These are phyloP conservation scores for Hypseocharis bilobata DNA, from an alignment of 441 rosid genomes.

Conservation along the genomic window DNA sequence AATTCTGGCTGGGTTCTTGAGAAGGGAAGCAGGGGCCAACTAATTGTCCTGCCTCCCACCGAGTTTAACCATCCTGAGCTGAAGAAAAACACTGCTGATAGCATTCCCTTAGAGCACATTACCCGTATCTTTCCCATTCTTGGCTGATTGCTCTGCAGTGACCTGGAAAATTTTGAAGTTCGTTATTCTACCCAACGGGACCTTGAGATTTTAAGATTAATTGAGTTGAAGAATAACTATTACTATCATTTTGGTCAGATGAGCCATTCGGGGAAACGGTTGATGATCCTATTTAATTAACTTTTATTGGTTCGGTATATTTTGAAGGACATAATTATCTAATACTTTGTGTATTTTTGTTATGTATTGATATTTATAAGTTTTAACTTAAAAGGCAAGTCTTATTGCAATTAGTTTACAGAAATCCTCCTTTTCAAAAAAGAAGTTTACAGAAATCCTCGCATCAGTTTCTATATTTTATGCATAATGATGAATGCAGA, in stretches of 20 bases:
- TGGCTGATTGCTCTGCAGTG: constrained; percentile 31
- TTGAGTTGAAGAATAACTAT: background rate
- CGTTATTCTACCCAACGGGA: background rate
- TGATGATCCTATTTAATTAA: background rate
- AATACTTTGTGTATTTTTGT: background rate
- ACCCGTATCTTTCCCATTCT: constrained; percentile 88
- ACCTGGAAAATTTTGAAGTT: constrained; percentile 16
- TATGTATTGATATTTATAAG: too few species aligned
- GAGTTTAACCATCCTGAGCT: constrained; percentile 85
- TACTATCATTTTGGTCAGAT: background rate
- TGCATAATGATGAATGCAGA: too few species aligned
- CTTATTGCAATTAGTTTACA: too few species aligned
- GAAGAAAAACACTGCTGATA: constrained; percentile 59
- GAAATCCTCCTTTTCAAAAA: too few species aligned
- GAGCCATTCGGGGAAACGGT: background rate
- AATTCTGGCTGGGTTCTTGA: constrained; percentile 65
- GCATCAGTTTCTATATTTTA: too few species aligned
- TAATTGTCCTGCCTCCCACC: constrained; percentile 47
- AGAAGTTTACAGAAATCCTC: too few species aligned
- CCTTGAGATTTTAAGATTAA: background rate
- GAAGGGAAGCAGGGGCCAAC: constrained; percentile 54
- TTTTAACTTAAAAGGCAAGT: too few species aligned
- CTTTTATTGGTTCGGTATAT: background rate
- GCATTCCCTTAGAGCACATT: constrained; percentile 67
- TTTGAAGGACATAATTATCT: background rate